Base-by-base conservation (phyloP, 2,329 filamentous ascomycete genomes). In the Exophiala alcalophila region DNA sequence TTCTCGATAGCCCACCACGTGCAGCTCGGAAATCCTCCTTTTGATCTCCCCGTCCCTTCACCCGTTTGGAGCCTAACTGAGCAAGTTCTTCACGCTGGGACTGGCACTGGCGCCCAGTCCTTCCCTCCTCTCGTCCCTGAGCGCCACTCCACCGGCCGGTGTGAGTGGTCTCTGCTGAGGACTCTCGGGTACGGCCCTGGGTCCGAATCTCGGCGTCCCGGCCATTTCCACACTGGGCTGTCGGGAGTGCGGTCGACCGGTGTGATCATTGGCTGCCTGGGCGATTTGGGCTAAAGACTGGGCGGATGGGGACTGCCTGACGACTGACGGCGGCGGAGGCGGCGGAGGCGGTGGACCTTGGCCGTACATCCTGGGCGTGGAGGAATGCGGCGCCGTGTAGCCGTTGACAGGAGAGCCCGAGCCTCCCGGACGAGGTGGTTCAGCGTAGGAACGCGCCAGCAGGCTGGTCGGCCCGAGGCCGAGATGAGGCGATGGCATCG, bases 51-150 rank as follows among this genome's bases (percentile, higher is more conserved):
- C n/a, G n/a, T n/a, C n/a, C n/a, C 40, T 20, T 12, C 21, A 36
- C 20, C 42, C 6, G 24, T 21, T 19, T 31, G n/a, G n/a, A n/a
- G n/a, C 19, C 67, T 65, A 87, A 33, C 79, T 83, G 40, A 90
- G 72, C 34, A 90, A 64, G 57, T 90, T 89, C 55, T 81, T 78
- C 49, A 90, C 63, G 7, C 84, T 88, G 8, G 85, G 84, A 58
- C 81, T 89, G 11, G 84, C 83, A 57, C 85, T 89, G 3, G 84
- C 84, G n/a, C 83, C 83, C 36, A 76, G 77, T 37, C 50, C 54
- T 27, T 50, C 52, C 42, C 54, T 53, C 36, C 49, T 45, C 12
- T 47, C 43, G 9, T 55, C 57, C 16, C 38, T 44, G 11, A 53
- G 35, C 56, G 28, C 56, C 52, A 19, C 55, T 57, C 16, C 40